Evolutionary conservation across 306 rosid species (phyloP).

Genomic region (Aeschynomene evenia): DNA sequence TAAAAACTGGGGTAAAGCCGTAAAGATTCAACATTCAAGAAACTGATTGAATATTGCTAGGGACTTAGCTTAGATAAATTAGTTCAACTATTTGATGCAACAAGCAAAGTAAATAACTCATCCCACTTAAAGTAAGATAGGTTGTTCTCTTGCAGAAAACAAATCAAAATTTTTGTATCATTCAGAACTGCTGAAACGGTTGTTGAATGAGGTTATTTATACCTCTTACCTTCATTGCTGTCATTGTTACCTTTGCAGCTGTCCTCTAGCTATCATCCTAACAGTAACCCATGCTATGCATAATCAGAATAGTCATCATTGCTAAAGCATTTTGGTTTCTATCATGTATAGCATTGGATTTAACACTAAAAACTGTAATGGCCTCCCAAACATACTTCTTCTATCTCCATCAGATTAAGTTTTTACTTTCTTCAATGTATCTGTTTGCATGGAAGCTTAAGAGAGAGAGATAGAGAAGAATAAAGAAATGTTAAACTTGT

Average conservation of each 20-base stretch:
- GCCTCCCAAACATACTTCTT: not conserved
- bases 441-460: not conserved
- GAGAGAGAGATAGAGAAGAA: not conserved
- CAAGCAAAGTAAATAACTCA: too few relatives aligned
- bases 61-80: too few relatives aligned
- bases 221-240: not conserved
- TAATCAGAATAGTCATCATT: constrained; percentile 3
- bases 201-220: too few relatives aligned
- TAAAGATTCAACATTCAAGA: too few relatives aligned
- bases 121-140: too few relatives aligned
- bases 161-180: too few relatives aligned
- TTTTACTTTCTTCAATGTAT: not conserved
- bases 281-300: not conserved
- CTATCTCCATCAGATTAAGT: not conserved
- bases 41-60: too few relatives aligned
- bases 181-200: too few relatives aligned
- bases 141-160: too few relatives aligned
- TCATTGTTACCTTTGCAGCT: not conserved
- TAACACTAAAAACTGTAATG: not conserved
- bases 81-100: too few relatives aligned
- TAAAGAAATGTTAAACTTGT: not conserved
- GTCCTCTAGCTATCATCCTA: not conserved
- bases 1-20: too few relatives aligned
- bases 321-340: not conserved
- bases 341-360: not conserved